phyloP scores from a whole-genome alignment of 176 grass and related monocot genomes.

The Thalia dealbata region DNA sequence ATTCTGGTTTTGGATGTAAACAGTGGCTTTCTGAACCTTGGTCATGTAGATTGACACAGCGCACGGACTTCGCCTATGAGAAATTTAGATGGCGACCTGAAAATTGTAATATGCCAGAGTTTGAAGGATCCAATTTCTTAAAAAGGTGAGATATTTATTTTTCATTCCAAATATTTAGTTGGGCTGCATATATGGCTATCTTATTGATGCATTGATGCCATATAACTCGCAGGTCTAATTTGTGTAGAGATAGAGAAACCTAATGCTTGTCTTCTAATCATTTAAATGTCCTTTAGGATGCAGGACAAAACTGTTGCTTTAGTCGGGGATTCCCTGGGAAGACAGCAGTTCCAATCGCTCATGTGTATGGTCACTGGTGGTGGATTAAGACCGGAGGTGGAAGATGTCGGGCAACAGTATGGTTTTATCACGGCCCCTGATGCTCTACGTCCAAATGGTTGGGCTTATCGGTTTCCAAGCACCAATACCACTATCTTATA shows the following conservation, averaged over 20 bases:
- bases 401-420: constrained; percentile 50
- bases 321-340: constrained; percentile 83
- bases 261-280: constrained; percentile 19
- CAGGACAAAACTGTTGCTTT: constrained; percentile 84
- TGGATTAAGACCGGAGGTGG: constrained; percentile 34
- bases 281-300: constrained; percentile 66
- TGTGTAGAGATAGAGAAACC: constrained; percentile 10
- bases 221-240: constrained; percentile 1
- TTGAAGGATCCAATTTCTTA: constrained; percentile 61
- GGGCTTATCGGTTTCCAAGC: constrained; percentile 64
- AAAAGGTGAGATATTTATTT: constrained; percentile 32
- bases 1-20: constrained; percentile 79
- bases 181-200: background rate
- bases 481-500: constrained; percentile 88
- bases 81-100: constrained; percentile 83
- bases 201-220: background rate
- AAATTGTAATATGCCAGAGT: constrained; percentile 55
- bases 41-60: constrained; percentile 76
- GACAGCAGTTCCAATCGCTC: constrained; percentile 89
- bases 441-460: constrained; percentile 64
- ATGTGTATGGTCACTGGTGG: constrained; percentile 87
- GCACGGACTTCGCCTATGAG: constrained; percentile 68
- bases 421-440: constrained; percentile 40
- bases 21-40: constrained; percentile 74
- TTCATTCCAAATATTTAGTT: background rate